phyloP scores from a whole-genome alignment of 257 asterid species.

The Salvia rosmarinus region DNA sequence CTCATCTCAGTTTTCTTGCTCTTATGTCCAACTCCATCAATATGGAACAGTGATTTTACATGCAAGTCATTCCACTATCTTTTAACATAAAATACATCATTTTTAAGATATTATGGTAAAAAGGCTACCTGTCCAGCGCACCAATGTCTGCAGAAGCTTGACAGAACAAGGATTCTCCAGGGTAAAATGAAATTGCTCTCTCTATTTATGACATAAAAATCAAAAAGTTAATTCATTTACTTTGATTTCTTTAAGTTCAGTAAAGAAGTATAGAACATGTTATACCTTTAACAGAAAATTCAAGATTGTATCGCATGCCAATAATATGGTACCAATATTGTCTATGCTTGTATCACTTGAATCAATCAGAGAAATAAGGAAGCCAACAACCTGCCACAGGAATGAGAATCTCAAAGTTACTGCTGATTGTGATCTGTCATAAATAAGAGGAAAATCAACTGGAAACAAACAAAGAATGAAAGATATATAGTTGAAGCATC shows the following conservation, averaged over 20 bases:
- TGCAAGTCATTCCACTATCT: not conserved
- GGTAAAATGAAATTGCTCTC: constrained; percentile 41
- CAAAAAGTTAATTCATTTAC: constrained; percentile 11
- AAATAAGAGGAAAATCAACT: constrained; percentile 16
- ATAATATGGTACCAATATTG: constrained; percentile 51
- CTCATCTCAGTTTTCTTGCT: not conserved
- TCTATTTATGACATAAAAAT: constrained; percentile 41
- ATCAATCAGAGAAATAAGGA: constrained; percentile 55
- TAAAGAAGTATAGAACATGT: constrained; percentile 2
- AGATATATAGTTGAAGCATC: constrained; percentile 31
- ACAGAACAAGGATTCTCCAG: constrained; percentile 50
- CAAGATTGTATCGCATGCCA: constrained; percentile 87
- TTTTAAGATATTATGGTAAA: constrained; percentile 20
- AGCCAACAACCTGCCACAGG: constrained; percentile 62
- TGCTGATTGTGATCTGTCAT: not conserved
- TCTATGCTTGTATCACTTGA: constrained; percentile 45
- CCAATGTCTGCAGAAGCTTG: constrained; percentile 67
- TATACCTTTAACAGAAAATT: constrained; percentile 70
- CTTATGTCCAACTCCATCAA: constrained; percentile 21
- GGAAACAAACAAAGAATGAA: constrained; percentile 15
- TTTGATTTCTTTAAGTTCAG: constrained; percentile 18
- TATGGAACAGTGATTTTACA: constrained; percentile 7
- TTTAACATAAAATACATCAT: not conserved
- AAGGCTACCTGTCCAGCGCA: constrained; percentile 64
- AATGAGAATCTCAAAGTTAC: constrained; percentile 12